These are phyloP conservation scores for Dispira simplex DNA, from an alignment of 192 early-diverging fungal species.

Conservation along the genomic window DNA sequence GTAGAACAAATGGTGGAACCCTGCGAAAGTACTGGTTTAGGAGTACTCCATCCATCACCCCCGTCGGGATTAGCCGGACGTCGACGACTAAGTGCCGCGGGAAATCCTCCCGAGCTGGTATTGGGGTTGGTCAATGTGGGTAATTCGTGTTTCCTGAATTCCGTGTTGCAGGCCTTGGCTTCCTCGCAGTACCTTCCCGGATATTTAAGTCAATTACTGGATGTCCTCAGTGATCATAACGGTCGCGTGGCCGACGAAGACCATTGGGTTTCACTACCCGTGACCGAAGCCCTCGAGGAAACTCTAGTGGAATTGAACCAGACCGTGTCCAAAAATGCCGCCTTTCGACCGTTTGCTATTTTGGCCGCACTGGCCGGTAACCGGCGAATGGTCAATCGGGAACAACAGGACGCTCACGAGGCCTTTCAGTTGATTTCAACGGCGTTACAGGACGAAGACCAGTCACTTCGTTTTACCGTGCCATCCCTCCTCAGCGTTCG, in stretches of 20 bases:
- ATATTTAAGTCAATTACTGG: conserved; percentile 25
- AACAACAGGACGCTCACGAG: conserved; percentile 85
- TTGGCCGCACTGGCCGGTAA: conserved; percentile 39
- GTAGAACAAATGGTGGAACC: neutral
- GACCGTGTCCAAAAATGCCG: conserved; percentile 21
- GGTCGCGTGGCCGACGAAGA: conserved; percentile 13
- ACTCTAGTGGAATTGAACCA: conserved; percentile 29
- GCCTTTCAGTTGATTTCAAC: conserved; percentile 66
- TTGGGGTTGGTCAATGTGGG: conserved; percentile 76
- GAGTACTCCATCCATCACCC: neutral
- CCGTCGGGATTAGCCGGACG: neutral
- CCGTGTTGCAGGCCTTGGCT: conserved; percentile 62
- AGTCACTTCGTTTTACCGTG: neutral
- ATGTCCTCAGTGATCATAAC: conserved; percentile 29
- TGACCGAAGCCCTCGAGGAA: conserved; percentile 32
- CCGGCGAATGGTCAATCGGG: conserved; percentile 41
- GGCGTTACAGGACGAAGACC: conserved; percentile 47
- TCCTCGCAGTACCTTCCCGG: conserved; percentile 28
- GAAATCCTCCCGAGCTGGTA: conserved; percentile 16
- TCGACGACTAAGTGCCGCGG: neutral
- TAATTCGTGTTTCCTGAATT: conserved; percentile 91
- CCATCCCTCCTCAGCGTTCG: neutral
- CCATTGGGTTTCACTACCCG: conserved; percentile 21
- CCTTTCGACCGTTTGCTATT: conserved; percentile 45
- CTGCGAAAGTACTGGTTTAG: neutral